Base-by-base conservation (phyloP, 2,329 filamentous ascomycete species). In the Trichophyton schoenleinii region DNA sequence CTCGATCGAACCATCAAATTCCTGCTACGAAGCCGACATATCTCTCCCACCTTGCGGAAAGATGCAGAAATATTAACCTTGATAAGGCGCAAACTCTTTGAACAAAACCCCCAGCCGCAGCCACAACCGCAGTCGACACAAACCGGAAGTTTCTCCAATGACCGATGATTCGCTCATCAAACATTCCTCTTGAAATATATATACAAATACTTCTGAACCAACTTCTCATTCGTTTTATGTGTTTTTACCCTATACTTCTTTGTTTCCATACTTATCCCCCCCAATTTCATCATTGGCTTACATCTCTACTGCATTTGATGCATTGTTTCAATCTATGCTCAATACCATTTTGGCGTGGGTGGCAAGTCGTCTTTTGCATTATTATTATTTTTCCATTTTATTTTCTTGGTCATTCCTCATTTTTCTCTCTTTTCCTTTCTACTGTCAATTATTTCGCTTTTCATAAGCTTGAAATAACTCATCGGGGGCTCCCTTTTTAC, bases 1-100 rank as follows among this genome's bases (percentile, higher is more conserved):
- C 84, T 95, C 62, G 70, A 78, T 46, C 85, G 83, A 64, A 97
- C 92, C 0, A 90, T 96, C 64, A 73, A 74, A 1, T 92, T 96
- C 71, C 80, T 97, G 59, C 75, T 81, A 53, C 79, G 87, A 62
- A 85, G 88, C 34, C 80, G 84, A 36, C 82, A 86, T 6, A 87
- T 88, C 25, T 88, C 88, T 0, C 90, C 89, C 57, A 87, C 89
- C 6, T 81, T 96, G 5, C 74, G 77, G 57, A 83, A 83, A 55
- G 91, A 96, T 71, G 83, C 87, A 70, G 81, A 82, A 59, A 94
- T 96, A 62, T 79, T 96, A 13, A 74, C 77, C 48, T 77, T 80
- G 59, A 79, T 81, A 58, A 75, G 77, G 34, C 66, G 69, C 11
- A 74, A 73, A 61, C 73, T 77, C 15, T 77, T 78, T 31, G 63